Conservation (phyloP, 768 basidiomycete species). For the Trametes sanguinea region DNA sequence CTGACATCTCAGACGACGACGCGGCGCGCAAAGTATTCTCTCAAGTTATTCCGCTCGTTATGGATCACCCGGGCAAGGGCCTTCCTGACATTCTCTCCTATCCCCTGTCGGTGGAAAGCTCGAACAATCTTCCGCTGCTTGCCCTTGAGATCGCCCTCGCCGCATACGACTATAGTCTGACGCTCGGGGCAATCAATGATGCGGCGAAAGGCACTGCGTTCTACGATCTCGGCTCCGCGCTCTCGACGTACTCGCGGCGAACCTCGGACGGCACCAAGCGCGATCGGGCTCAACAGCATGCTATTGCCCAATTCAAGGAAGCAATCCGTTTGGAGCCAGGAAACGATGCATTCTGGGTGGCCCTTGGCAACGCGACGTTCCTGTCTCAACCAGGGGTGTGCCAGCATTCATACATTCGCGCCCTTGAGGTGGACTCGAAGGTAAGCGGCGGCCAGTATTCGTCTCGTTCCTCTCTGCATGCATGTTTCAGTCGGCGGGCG, state of each 20-base stretch:
- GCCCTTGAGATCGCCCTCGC: slow-evolving; percentile 55
- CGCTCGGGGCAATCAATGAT: slow-evolving; percentile 56
- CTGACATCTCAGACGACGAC: slow-evolving; percentile 49
- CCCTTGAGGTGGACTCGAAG: slow-evolving; percentile 84
- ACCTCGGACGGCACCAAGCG: slow-evolving; percentile 34
- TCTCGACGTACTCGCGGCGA: slow-evolving; percentile 51
- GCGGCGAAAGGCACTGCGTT: slow-evolving; percentile 57
- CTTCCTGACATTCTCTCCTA: slow-evolving; percentile 44
- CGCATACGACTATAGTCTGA: slow-evolving; percentile 62
- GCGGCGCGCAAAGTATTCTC: slow-evolving; percentile 38
- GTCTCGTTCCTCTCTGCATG: background rate
- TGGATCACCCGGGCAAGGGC: slow-evolving; percentile 42
- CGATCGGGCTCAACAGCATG: slow-evolving; percentile 42
- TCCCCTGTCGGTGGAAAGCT: slow-evolving; percentile 25
- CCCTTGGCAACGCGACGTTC: slow-evolving; percentile 76
- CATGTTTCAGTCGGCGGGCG: background rate
- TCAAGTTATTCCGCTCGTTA: slow-evolving; percentile 41
- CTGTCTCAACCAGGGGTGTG: slow-evolving; percentile 65
- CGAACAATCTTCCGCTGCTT: slow-evolving; percentile 31
- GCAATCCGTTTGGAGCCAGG: slow-evolving; percentile 73
- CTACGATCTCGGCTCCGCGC: slow-evolving; percentile 71
- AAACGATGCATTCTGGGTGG: slow-evolving; percentile 79
- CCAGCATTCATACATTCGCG: slow-evolving; percentile 91
- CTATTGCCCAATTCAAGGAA: slow-evolving; percentile 58
- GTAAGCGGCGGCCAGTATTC: slow-evolving; percentile 40